Conservation (phyloP, 495 filamentous ascomycete species). For the Penicillium soppii region DNA sequence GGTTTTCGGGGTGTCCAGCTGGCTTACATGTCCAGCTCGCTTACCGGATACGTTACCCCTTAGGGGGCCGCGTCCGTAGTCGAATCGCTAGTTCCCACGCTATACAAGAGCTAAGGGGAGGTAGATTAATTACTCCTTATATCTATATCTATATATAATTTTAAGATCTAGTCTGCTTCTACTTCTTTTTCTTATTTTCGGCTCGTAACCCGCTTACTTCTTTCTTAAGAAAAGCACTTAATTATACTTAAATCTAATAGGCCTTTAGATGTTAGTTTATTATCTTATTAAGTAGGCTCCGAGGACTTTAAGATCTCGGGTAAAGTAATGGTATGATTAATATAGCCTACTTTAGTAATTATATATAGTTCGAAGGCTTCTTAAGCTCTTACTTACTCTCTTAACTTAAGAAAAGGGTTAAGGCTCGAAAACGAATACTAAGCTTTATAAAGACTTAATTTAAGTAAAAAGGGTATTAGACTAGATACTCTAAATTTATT, state of each 20-base stretch:
- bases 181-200: too few relatives aligned
- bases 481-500: slow-evolving; percentile 1
- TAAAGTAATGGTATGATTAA: neutral
- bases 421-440: slow-evolving; percentile 3
- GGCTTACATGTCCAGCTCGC: too few relatives aligned
- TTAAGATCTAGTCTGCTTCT: too few relatives aligned
- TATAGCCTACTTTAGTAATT: neutral
- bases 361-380: neutral
- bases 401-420: neutral
- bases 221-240: neutral
- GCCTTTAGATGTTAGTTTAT: slow-evolving; percentile 4
- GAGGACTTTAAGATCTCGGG: neutral
- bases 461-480: slow-evolving; percentile 5
- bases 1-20: too few relatives aligned
- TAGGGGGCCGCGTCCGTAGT: too few relatives aligned
- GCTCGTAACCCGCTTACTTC: neutral
- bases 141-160: too few relatives aligned
- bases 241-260: neutral
- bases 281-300: neutral
- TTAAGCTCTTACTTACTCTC: neutral
- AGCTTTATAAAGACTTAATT: slow-evolving; percentile 5
- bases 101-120: too few relatives aligned
- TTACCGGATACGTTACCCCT: too few relatives aligned
- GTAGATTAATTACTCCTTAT: too few relatives aligned
- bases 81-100: too few relatives aligned